Conservation (phyloP, 768 basidiomycete genomes). For the Russula griseocarnosa region DNA sequence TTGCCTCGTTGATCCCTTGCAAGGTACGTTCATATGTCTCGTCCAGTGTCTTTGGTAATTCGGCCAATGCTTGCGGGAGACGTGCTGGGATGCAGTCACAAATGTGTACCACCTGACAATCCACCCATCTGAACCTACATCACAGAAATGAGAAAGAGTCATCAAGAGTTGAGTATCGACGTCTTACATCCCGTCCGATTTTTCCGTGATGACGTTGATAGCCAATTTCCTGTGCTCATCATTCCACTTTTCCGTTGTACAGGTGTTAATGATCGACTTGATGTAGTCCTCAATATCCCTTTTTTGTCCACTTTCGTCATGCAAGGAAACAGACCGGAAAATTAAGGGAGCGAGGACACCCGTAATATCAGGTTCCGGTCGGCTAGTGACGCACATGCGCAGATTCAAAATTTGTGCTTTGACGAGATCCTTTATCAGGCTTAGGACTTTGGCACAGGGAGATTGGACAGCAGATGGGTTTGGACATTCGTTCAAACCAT, state of each 20-base stretch:
- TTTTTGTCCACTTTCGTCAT: neutral
- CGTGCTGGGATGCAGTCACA: neutral
- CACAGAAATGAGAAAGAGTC: too few relatives aligned
- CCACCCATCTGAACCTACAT: neutral
- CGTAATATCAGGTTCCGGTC: neutral
- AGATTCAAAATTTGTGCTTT: neutral
- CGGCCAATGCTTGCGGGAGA: neutral
- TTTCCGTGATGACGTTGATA: neutral
- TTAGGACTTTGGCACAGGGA: neutral
- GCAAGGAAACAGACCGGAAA: neutral
- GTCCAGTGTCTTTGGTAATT: neutral
- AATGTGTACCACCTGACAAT: neutral
- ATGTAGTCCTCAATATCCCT: neutral
- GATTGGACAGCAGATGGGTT: neutral
- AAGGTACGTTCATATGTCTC: neutral
- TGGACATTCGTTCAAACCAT: neutral
- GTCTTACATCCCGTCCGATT: neutral
- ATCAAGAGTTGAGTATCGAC: too few relatives aligned
- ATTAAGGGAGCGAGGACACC: neutral
- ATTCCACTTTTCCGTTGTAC: neutral
- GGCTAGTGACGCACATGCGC: neutral
- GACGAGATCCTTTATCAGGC: neutral
- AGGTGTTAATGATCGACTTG: neutral
- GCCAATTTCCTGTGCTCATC: neutral
- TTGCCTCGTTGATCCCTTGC: neutral